Evolutionary conservation across 202 grass and related monocot species (phyloP), one percentile per base, ranked within the genome.

Genomic region (Panicum virgatum): DNA sequence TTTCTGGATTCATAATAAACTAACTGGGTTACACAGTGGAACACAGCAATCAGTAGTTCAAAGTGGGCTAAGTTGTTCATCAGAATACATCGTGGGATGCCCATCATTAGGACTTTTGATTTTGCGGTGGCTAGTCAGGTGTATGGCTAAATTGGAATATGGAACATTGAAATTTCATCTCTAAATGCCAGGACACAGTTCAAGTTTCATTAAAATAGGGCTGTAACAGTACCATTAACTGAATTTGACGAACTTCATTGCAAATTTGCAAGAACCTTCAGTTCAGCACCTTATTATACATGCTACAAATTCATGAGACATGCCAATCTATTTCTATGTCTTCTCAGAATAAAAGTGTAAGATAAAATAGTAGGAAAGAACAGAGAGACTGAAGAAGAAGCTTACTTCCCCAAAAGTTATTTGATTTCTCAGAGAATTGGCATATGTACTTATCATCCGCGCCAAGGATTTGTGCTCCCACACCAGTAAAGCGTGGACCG

Each of bases 381-480:
- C 10, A 44, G 29, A 70, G 50, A 62, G 57, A 58, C 52, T 74
- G 42, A 46, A 12, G 36, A 80, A 85, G 76, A 64, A 70, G 67
- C 90, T 88, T 95, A 98, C 96, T 93, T 79, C 90, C 96, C 96
- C 96, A 98, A 66, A 98, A 95, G 46, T 95, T 93, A 43, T 93
- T 98, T 45, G 92, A 95, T 69, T 95, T 92, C 27, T 94, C 73
- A 19, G 79, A 83, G 87, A 95, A 95, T 45, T 95, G 96, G 43
- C 92, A 91, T 30, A 98, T 98, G 80, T 95, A 98, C 43, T 95
- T 98, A 85, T 98, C 96, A 75, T 98, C 80, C 0, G 92, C 88
- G 2, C 96, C 96, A 13, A 98, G 86, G 88, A 98, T 93, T 12
- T 98, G 92, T 15, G 88, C 90, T 30, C 96, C 92, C 73, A 91